These are phyloP conservation scores for Boletus eberwhitei DNA, from an alignment of 768 basidiomycete species.

Conservation along the genomic window DNA sequence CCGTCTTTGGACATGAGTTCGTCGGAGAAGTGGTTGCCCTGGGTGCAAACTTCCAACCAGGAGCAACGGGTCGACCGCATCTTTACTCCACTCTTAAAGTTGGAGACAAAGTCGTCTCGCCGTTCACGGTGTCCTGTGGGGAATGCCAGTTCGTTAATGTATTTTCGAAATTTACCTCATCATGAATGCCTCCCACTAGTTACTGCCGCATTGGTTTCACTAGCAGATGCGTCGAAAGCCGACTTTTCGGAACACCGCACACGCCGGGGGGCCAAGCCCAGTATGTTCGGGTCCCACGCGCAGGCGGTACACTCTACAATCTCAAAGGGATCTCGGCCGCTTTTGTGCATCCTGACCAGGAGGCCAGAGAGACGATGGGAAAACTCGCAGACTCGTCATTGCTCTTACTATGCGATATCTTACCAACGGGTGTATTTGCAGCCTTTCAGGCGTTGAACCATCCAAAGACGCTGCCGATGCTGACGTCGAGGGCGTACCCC, in stretches of 20 bases:
- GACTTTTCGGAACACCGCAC: conserved; percentile 61
- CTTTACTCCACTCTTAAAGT: conserved; percentile 63
- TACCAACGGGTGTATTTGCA: conserved; percentile 79
- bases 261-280: conserved; percentile 78
- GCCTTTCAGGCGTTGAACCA: conserved; percentile 69
- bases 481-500: conserved; percentile 62
- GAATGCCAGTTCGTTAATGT: conserved; percentile 67
- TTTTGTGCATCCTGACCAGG: conserved; percentile 18
- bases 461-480: conserved; percentile 61
- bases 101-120: conserved; percentile 76
- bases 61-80: conserved; percentile 47
- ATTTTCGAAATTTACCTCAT: neutral
- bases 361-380: conserved; percentile 36
- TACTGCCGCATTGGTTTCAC: conserved; percentile 74
- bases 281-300: conserved; percentile 74
- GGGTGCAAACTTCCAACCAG: conserved; percentile 52
- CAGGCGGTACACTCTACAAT: conserved; percentile 73
- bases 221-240: conserved; percentile 58
- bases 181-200: conserved; percentile 33
- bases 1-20: conserved; percentile 74
- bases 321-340: conserved; percentile 43
- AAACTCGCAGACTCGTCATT: conserved; percentile 60
- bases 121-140: conserved; percentile 80
- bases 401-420: conserved; percentile 71
- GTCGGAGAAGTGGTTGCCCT: conserved; percentile 68